Evolutionary conservation across 805 yeast species (phyloP).

Genomic region (Lipomyces japonicus): DNA sequence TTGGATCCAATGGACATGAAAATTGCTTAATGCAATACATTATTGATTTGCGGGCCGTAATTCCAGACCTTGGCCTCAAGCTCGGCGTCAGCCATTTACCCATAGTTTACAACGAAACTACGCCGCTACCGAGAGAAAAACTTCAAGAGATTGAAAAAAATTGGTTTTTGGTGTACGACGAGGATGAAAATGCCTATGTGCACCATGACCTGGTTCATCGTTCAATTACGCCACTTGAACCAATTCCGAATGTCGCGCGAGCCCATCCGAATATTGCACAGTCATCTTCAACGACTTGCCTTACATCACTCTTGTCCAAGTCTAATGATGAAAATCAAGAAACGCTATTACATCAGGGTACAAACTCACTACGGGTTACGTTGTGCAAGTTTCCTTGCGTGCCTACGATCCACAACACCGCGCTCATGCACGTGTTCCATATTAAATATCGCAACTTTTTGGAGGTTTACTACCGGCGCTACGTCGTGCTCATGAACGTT

Average conservation of each 20-base stretch:
- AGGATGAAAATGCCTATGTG: constrained; percentile 12
- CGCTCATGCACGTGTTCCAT: constrained; percentile 19
- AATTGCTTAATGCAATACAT: constrained; percentile 19
- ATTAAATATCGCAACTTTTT: constrained; percentile 11
- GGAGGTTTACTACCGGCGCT: constrained; percentile 16
- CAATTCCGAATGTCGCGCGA: neutral
- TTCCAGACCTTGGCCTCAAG: constrained; percentile 13
- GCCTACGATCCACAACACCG: constrained; percentile 27
- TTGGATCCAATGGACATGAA: constrained; percentile 20
- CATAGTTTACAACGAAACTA: constrained; percentile 10
- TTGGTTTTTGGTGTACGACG: constrained; percentile 24
- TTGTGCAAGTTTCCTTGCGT: constrained; percentile 26
- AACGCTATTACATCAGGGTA: constrained; percentile 18
- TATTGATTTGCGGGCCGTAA: constrained; percentile 18
- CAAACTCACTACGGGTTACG: constrained; percentile 25
- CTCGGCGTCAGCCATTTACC: constrained; percentile 13
- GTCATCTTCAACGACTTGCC: neutral
- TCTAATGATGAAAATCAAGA: neutral
- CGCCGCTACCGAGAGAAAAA: constrained; percentile 15
- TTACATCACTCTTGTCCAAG: neutral
- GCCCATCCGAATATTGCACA: neutral
- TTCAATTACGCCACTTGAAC: constrained; percentile 5
- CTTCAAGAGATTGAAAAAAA: constrained; percentile 16
- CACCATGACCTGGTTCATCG: constrained; percentile 12
- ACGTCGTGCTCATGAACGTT: constrained; percentile 19